Conservation (phyloP, 2,329 filamentous ascomycete genomes). For the Neoarthrinium moseri region DNA sequence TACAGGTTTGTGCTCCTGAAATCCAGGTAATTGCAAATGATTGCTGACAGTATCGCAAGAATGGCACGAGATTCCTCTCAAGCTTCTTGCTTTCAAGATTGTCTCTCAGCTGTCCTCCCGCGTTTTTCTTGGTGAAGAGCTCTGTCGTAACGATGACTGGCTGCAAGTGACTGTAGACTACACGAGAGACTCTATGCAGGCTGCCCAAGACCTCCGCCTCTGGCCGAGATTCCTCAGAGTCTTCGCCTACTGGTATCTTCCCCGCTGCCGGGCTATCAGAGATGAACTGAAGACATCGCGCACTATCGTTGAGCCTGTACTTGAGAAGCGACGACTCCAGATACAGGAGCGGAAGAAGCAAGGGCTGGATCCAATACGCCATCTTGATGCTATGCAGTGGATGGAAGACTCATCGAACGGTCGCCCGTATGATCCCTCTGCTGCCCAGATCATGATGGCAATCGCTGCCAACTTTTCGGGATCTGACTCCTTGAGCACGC, state of each 20-base stretch:
- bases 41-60: no score
- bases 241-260: constrained; percentile 15
- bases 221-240: constrained; percentile 16
- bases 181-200: constrained; percentile 10
- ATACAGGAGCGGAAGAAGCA: neutral
- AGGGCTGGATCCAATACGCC: neutral
- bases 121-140: constrained; percentile 19
- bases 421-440: constrained; percentile 12
- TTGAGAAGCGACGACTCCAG: neutral
- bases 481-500: constrained; percentile 15
- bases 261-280: constrained; percentile 8
- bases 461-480: constrained; percentile 23
- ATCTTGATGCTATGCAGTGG: constrained; percentile 21
- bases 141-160: constrained; percentile 18
- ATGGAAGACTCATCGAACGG: constrained; percentile 3
- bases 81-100: neutral
- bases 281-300: constrained; percentile 7
- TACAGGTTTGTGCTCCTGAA: no score
- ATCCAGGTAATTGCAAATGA: no score
- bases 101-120: constrained; percentile 15
- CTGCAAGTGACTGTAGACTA: constrained; percentile 11
- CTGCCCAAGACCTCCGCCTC: constrained; percentile 10
- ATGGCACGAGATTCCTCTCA: constrained; percentile 5
- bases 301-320: constrained; percentile 6
- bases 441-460: constrained; percentile 16